Percentiles rank a stretch among this genome's conserved stretches.
Evolutionary conservation across 2,329 filamentous ascomycete species (phyloP).

Genomic region (Escovopsis sp.): DNA sequence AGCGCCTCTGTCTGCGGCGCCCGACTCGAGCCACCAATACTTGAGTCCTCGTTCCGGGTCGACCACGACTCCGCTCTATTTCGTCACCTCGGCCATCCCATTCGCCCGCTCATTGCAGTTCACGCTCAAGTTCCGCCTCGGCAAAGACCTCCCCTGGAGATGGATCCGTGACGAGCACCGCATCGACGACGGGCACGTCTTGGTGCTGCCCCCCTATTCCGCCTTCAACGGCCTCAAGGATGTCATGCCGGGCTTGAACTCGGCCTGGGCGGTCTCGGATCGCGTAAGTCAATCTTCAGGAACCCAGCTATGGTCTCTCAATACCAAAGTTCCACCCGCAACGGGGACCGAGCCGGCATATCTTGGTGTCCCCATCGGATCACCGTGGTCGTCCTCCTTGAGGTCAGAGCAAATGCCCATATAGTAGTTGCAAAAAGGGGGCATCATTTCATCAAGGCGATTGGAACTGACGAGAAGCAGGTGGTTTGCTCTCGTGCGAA

Average conservation of each 20-base stretch:
- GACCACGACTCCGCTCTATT: constrained; percentile 31
- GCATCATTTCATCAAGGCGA: no score
- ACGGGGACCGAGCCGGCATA: constrained; percentile 42
- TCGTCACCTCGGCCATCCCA: constrained; percentile 32
- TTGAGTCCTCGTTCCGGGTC: constrained; percentile 27
- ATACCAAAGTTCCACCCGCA: constrained; percentile 39
- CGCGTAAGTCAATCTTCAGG: constrained; percentile 51
- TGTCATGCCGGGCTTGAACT: constrained; percentile 43
- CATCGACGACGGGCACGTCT: constrained; percentile 48
- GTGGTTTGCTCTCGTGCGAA: constrained; percentile 70
- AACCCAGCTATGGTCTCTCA: constrained; percentile 57
- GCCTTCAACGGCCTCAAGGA: constrained; percentile 29
- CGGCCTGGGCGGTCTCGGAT: constrained; percentile 37
- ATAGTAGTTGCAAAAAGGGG: no score
- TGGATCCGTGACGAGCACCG: constrained; percentile 55
- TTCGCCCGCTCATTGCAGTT: constrained; percentile 41
- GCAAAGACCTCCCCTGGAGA: constrained; percentile 42
- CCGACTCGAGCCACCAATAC: constrained; percentile 18
- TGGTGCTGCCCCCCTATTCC: constrained; percentile 21
- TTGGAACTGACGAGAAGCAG: constrained; percentile 18
- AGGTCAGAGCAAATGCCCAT: constrained; percentile 21
- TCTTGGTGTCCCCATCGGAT: constrained; percentile 43
- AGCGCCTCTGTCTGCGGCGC: constrained; percentile 23
- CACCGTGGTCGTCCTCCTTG: constrained; percentile 41
- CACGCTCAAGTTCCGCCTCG: constrained; percentile 54